Base-by-base conservation (phyloP, 306 rosid species). In the Carpinus viminea region DNA sequence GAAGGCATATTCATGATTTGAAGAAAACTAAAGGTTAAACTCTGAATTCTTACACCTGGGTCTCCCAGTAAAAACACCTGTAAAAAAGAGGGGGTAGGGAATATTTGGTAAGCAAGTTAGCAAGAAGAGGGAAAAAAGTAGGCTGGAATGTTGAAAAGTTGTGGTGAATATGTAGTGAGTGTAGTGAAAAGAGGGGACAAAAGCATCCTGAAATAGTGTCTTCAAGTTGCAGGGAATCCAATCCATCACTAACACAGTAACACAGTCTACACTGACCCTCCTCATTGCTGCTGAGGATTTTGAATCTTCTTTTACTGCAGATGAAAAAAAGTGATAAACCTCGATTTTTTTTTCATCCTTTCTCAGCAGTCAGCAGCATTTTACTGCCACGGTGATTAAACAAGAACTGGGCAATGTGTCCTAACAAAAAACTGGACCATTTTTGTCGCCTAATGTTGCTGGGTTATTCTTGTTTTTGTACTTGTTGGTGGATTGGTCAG, bases 21-120 rank as follows among this genome's bases (percentile, higher is more conserved):
- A 31, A 31, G 34, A 47, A 47, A 47, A 47, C 51, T 47, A 9
- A 12, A 18, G 2, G 24, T n/a, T 5, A 54, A 54, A 54, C 21
- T n/a, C 60, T 18, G 59, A 4, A 6, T 53, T 53, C 59, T 7
- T 53, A 53, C 59, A 8, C 5, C 8, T 53, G 20, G 3, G 2
- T 56, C 56, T 46, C 78, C 36, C 51, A 3, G 8, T 53, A 5
- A 5, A 64, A 5, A 51, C 34, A 38, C 46, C 12, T 56, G 69
- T 24, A 13, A 73, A 38, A 38, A 38, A 5, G 2, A 4, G 28
- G 20, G 24, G 55, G 79, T 24, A 41, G 34, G 86, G 86, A 82
- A 83, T 83, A 78, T 83, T 75, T 71, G 70, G 16, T 43, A 78
- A 78, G 80, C 93, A 81, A 87, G 74, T 65, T 10, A 79, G 82